These are phyloP conservation scores for Barnettozyma sucrosica DNA, from an alignment of 805 yeast species.

Conservation along the genomic window DNA sequence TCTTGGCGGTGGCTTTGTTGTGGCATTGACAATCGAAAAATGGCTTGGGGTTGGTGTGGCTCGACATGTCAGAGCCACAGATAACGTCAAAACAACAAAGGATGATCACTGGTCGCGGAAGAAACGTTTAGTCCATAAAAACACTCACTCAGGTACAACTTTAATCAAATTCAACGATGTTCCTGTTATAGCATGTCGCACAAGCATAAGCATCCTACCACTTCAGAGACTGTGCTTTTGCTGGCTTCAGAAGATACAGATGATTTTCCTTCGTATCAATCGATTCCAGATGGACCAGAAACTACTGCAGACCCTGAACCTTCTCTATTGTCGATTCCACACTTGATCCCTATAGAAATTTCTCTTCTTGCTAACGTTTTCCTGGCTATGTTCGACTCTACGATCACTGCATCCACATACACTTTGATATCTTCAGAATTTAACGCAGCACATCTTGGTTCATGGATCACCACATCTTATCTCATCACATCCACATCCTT, in stretches of 20 bases:
- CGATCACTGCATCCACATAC: slow-evolving; percentile 44
- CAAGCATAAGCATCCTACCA: slow-evolving; percentile 3
- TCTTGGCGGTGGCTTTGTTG: background rate
- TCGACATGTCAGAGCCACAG: background rate
- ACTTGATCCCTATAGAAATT: slow-evolving; percentile 30
- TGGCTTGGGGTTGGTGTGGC: background rate
- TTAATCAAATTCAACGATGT: background rate
- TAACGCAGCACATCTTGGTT: slow-evolving; percentile 30
- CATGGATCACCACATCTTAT: slow-evolving; percentile 39
- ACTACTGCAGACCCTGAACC: slow-evolving; percentile 8
- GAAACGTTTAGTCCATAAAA: background rate
- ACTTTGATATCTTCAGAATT: slow-evolving; percentile 40
- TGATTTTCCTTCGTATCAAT: slow-evolving; percentile 3
- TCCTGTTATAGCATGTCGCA: background rate
- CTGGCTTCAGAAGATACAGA: slow-evolving; percentile 16
- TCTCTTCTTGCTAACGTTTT: slow-evolving; percentile 35
- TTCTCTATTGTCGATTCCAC: slow-evolving; percentile 16
- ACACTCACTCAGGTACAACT: background rate
- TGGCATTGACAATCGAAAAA: background rate
- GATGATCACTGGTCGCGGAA: background rate
- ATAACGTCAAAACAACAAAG: background rate
- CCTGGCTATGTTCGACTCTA: slow-evolving; percentile 42
- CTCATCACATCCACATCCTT: slow-evolving; percentile 36
- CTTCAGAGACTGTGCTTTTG: slow-evolving; percentile 11
- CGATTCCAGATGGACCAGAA: background rate